Percentiles rank a stretch among this genome's conserved stretches.
phyloP scores from a whole-genome alignment of 1,284 basidiomycete genomes.

The Irpex lacteus region DNA sequence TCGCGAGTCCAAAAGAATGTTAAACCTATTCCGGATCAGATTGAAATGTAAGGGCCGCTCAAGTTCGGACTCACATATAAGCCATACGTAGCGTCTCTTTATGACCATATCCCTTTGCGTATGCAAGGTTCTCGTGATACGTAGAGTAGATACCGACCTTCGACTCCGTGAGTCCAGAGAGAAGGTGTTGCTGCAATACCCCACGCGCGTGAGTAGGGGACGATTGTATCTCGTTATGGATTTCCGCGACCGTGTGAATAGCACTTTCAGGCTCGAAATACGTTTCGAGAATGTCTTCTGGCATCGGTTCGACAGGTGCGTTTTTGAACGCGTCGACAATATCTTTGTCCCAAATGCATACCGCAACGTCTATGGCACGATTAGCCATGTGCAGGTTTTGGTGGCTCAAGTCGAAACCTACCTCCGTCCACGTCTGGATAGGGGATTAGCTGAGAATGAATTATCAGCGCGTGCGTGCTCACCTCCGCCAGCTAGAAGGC shows the following conservation, averaged over 20 bases:
- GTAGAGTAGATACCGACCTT: conserved; percentile 59
- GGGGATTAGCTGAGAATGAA: background rate
- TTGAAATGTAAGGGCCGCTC: background rate
- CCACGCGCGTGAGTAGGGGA: conserved; percentile 29
- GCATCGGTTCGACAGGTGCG: conserved; percentile 36
- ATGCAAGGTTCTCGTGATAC: conserved; percentile 57
- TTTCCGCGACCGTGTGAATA: conserved; percentile 43
- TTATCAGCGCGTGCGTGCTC: conserved; percentile 1
- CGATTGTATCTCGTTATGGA: conserved; percentile 31
- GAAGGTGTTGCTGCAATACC: conserved; percentile 44
- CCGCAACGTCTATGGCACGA: conserved; percentile 47
- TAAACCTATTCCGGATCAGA: conserved; percentile 27
- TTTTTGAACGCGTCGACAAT: conserved; percentile 50
- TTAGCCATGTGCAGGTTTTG: background rate
- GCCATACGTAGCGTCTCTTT: conserved; percentile 50
- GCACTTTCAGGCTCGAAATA: conserved; percentile 47
- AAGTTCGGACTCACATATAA: conserved; percentile 50
- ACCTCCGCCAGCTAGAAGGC: conserved; percentile 32
- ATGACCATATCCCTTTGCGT: conserved; percentile 48
- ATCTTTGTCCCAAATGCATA: conserved; percentile 44
- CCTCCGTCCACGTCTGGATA: conserved; percentile 69
- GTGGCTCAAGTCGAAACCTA: conserved; percentile 25
- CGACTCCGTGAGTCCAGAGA: conserved; percentile 48
- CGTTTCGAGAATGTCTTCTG: conserved; percentile 35
- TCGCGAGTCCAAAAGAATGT: conserved; percentile 31